A percentile compares a stretch with the other conserved stretches of the same genome.
Conservation (phyloP, 2,329 filamentous ascomycete genomes). For the Neophaeococcomyces mojaviensis region DNA sequence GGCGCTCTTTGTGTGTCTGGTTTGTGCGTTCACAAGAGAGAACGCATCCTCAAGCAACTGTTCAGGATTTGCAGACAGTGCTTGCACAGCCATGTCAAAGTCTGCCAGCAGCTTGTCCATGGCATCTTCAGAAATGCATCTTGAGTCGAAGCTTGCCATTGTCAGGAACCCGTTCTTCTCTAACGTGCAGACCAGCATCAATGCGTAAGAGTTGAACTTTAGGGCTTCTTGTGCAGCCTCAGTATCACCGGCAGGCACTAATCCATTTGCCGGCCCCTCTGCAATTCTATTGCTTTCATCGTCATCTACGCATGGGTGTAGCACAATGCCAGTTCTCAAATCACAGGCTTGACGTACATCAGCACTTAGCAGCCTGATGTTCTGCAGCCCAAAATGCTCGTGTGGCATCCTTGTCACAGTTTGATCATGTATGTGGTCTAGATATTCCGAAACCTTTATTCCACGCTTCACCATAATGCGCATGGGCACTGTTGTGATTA, state of each 20-base stretch:
- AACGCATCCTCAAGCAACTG: slow-evolving; percentile 23
- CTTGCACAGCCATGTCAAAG: slow-evolving; percentile 44
- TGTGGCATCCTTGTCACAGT: slow-evolving; percentile 54
- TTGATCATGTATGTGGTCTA: slow-evolving; percentile 50
- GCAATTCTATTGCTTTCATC: slow-evolving; percentile 23
- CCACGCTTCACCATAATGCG: slow-evolving; percentile 34
- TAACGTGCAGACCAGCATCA: slow-evolving; percentile 43
- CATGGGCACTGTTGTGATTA: slow-evolving; percentile 37
- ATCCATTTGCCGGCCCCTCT: not conserved
- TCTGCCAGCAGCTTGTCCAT: slow-evolving; percentile 49
- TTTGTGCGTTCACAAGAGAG: too few species aligned
- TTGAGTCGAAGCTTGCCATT: slow-evolving; percentile 59
- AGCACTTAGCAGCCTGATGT: slow-evolving; percentile 47
- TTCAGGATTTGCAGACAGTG: slow-evolving; percentile 35
- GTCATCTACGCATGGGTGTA: slow-evolving; percentile 28
- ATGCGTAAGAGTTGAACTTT: slow-evolving; percentile 43
- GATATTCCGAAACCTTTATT: slow-evolving; percentile 39
- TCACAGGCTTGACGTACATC: slow-evolving; percentile 39
- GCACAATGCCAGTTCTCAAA: slow-evolving; percentile 39
- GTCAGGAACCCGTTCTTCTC: slow-evolving; percentile 46
- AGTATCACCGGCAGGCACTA: slow-evolving; percentile 10
- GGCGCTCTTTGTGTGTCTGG: too few species aligned
- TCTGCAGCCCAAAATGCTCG: slow-evolving; percentile 54
- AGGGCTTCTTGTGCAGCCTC: slow-evolving; percentile 55
- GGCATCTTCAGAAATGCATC: slow-evolving; percentile 44